Evolutionary conservation across 345 rosid genomes (phyloP), one percentile per base, ranked within the genome.

Genomic region (Acer yangbiense): DNA sequence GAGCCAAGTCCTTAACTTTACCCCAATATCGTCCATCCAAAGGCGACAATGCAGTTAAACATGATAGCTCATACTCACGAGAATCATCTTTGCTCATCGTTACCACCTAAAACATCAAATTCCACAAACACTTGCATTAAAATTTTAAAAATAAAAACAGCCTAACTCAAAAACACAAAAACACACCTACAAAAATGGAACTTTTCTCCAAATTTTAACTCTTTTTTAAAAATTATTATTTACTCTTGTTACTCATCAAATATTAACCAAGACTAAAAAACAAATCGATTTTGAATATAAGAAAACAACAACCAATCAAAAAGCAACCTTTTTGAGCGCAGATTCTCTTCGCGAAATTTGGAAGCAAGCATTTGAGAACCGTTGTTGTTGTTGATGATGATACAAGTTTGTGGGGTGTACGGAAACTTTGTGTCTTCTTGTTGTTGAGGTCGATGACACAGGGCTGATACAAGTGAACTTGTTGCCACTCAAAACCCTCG

Each of bases 1-100:
- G 90, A 62, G 99, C 91, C 83, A 94, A 88, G 48, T 89, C 94
- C 88, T 94, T 91, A 64, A 91, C 98, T 85, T 86, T 85, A 0
- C 89, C 85, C 98, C 99, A 90, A 63, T 96, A 96, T 68, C 98
- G 97, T 44, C 99, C 99, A 73, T 94, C 98, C 87, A 96, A 76
- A 58, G 98, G 98, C 0, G 98, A 94, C 68, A 96, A 79, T 0
- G 99, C 97, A 13, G 98, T 94, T 69, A 92, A 89, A 77, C 76
- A 85, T 10, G 98, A 92, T 52, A 94, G 87, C 83, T 90, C 95
- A 20, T 89, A 88, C 75, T 82, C 88, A 9, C 80, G 57, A 1
- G 82, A 75, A 46, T 79, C 76, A 20, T 43, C 79, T n/a, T 71
- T 75, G 55, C 83, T 75, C 89, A 88, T 91, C 79, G 87, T 75